These are phyloP conservation scores for Oxyria digyna DNA, from an alignment of 148 eudicot species.

Conservation along the genomic window DNA sequence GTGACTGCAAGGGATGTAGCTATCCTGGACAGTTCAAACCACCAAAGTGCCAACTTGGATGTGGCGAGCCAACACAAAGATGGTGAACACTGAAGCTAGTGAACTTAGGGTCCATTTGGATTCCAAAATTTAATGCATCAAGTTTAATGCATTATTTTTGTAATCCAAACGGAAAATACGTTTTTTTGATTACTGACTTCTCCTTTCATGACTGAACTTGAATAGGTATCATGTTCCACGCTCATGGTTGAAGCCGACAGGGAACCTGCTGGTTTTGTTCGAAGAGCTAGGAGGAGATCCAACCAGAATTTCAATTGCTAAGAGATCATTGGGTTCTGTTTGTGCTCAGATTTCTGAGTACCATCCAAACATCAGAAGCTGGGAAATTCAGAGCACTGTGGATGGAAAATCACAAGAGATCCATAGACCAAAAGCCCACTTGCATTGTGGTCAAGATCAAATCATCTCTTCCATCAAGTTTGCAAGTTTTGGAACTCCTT, in stretches of 20 bases:
- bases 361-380: constrained; percentile 55
- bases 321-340: constrained; percentile 47
- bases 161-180: neutral
- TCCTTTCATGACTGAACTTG: constrained; percentile 2
- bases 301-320: constrained; percentile 44
- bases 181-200: neutral
- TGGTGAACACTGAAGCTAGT: constrained; percentile 34
- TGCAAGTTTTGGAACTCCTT: constrained; percentile 89
- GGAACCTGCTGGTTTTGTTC: constrained; percentile 65
- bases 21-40: constrained; percentile 61
- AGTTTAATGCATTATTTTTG: no score
- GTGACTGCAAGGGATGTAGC: constrained; percentile 59
- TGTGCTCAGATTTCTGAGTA: constrained; percentile 64
- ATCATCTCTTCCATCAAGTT: constrained; percentile 67
- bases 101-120: no score
- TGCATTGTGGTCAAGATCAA: constrained; percentile 48
- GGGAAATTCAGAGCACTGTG: constrained; percentile 41
- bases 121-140: no score
- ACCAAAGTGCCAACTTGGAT: constrained; percentile 72
- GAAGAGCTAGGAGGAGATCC: constrained; percentile 95
- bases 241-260: constrained; percentile 77
- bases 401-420: constrained; percentile 33
- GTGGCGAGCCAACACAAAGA: constrained; percentile 86
- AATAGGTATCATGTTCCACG: constrained; percentile 70
- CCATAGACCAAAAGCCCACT: constrained; percentile 47